Evolutionary conservation across 257 asterid genomes (phyloP).

Genomic region (Solanum medicagineum): DNA sequence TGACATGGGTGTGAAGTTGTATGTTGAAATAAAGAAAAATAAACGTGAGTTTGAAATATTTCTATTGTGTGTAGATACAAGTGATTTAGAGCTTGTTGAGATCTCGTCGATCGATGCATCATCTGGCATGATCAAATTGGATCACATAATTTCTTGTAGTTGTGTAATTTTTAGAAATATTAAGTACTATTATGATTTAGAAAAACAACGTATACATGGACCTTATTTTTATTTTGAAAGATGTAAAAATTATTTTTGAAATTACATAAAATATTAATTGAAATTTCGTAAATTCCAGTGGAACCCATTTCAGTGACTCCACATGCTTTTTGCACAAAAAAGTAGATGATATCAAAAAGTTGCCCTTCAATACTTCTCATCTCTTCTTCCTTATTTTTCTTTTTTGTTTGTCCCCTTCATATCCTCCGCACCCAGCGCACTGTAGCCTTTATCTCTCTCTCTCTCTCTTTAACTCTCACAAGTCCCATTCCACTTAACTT

Average conservation of each 20-base stretch:
- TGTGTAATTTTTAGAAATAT: too few relatives aligned
- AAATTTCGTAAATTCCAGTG: background rate
- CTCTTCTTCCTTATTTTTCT: background rate
- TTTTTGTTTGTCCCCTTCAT: background rate
- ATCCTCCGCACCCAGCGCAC: conserved; percentile 28
- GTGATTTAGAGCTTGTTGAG: too few relatives aligned
- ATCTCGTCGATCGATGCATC: too few relatives aligned
- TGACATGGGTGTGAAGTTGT: too few relatives aligned
- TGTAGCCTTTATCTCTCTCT: conserved; percentile 22
- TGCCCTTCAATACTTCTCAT: background rate
- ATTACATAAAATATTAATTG: too few relatives aligned
- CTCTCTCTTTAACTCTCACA: background rate
- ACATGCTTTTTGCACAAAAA: background rate
- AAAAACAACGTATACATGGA: background rate
- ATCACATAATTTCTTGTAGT: too few relatives aligned
- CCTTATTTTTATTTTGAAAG: background rate
- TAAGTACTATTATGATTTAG: too few relatives aligned
- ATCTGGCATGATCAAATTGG: too few relatives aligned
- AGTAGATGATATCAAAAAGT: background rate
- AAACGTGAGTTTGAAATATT: too few relatives aligned
- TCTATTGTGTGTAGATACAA: too few relatives aligned
- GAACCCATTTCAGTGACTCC: background rate
- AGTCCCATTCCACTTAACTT: conserved; percentile 14
- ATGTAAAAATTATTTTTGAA: too few relatives aligned
- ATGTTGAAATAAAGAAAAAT: too few relatives aligned